Conservation (phyloP, 495 filamentous ascomycete genomes). For the Penicillium dipodomyicola region DNA sequence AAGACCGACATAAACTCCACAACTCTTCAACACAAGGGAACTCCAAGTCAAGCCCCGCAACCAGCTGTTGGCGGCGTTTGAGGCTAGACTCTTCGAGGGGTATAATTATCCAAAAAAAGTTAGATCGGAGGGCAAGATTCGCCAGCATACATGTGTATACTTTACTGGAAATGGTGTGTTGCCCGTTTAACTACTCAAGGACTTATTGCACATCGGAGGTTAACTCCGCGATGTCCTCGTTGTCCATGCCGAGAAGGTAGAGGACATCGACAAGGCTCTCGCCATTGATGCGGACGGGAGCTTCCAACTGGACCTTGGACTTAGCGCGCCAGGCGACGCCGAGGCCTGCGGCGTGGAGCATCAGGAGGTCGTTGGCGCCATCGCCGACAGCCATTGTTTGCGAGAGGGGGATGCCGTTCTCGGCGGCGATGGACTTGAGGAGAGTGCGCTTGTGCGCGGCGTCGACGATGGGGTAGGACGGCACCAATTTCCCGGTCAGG, state of each 20-base stretch:
- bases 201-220: constrained; percentile 21
- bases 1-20: constrained; percentile 1
- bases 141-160: neutral
- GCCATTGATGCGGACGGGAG: constrained; percentile 77
- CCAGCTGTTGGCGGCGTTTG: neutral
- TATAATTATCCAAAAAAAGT: constrained; percentile 2
- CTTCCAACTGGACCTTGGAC: constrained; percentile 82
- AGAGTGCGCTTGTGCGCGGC: constrained; percentile 74
- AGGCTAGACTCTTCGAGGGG: neutral
- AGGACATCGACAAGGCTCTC: constrained; percentile 76
- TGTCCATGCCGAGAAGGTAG: constrained; percentile 75
- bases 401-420: constrained; percentile 66
- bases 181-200: neutral
- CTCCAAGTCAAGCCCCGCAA: neutral
- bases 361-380: constrained; percentile 90
- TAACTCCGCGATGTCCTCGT: constrained; percentile 60
- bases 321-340: constrained; percentile 96
- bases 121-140: neutral
- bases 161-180: neutral
- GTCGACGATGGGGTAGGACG: constrained; percentile 72
- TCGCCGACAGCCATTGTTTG: constrained; percentile 87
- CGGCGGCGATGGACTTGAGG: constrained; percentile 70
- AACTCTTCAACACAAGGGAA: neutral
- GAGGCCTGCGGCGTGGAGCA: constrained; percentile 85
- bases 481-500: constrained; percentile 76